phyloP scores from a whole-genome alignment of 495 filamentous ascomycete genomes.

The Penicillium cosmopolitanum region DNA sequence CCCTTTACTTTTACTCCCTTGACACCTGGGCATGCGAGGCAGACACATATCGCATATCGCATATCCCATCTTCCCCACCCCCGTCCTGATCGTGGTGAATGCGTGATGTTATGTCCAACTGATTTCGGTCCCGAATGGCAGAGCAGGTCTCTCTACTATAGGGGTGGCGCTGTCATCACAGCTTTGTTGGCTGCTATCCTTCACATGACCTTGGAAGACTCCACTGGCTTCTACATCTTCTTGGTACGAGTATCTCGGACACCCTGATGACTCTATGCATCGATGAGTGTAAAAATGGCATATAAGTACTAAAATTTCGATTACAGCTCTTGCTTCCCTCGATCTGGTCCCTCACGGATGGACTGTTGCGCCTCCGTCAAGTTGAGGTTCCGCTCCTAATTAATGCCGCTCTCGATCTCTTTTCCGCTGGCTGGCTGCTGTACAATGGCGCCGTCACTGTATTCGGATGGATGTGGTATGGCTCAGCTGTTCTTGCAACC shows the following conservation, averaged over 20 bases:
- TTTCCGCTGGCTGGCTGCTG: slow-evolving; percentile 1
- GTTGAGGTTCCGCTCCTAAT: not conserved
- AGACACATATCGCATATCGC: not conserved
- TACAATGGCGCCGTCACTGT: not conserved
- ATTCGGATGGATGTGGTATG: slow-evolving; percentile 5
- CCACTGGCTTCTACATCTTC: not conserved
- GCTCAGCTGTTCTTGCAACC: not conserved
- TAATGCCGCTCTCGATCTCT: not conserved
- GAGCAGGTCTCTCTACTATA: slow-evolving; percentile 1
- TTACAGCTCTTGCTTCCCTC: slow-evolving; percentile 1
- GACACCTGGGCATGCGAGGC: not conserved
- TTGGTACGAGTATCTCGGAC: not conserved
- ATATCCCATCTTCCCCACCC: not conserved
- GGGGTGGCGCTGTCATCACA: slow-evolving; percentile 5
- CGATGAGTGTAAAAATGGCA: not conserved
- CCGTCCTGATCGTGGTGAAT: not conserved
- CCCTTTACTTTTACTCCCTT: not conserved
- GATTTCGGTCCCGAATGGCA: slow-evolving; percentile 6
- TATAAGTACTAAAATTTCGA: not conserved
- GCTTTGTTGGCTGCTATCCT: slow-evolving; percentile 2
- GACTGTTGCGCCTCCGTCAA: not conserved
- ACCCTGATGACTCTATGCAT: too few relatives aligned
- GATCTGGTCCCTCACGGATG: slow-evolving; percentile 4
- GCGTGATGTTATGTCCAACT: not conserved
- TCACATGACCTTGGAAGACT: slow-evolving; percentile 1